Conservation (phyloP, 139 green algal species). For the Nannochloris sp. region DNA sequence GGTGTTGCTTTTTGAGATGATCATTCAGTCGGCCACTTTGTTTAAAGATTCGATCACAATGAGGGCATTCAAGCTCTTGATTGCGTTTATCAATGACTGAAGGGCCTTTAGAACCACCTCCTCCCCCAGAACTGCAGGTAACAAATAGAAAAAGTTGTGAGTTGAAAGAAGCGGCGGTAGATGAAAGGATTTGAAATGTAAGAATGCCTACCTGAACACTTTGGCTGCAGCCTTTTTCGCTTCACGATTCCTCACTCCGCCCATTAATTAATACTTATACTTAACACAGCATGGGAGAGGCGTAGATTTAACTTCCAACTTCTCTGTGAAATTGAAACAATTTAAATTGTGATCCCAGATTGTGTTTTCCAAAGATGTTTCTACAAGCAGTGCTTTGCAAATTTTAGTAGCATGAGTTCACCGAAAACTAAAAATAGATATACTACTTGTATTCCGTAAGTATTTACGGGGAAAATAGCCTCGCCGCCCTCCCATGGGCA, state of each 20-base stretch:
- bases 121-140: slow-evolving; percentile 57
- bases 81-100: slow-evolving; percentile 75
- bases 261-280: slow-evolving; percentile 5
- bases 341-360: too few relatives aligned
- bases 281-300: too few relatives aligned
- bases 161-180: not conserved
- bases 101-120: slow-evolving; percentile 73
- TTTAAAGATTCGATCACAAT: slow-evolving; percentile 81
- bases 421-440: too few relatives aligned
- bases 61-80: slow-evolving; percentile 71
- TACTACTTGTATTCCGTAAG: too few relatives aligned
- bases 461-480: too few relatives aligned
- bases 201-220: slow-evolving; percentile 18
- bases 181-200: too few relatives aligned
- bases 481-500: too few relatives aligned
- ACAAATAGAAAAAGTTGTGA: not conserved
- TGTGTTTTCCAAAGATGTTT: too few relatives aligned
- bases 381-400: too few relatives aligned
- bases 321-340: not conserved
- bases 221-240: slow-evolving; percentile 21
- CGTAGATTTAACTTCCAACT: not conserved
- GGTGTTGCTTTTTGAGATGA: slow-evolving; percentile 66
- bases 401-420: too few relatives aligned
- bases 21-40: slow-evolving; percentile 50
- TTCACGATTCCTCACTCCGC: slow-evolving; percentile 26